Evolutionary conservation across 2,329 filamentous ascomycete genomes (phyloP).

Genomic region (Aspergillus cejpii): DNA sequence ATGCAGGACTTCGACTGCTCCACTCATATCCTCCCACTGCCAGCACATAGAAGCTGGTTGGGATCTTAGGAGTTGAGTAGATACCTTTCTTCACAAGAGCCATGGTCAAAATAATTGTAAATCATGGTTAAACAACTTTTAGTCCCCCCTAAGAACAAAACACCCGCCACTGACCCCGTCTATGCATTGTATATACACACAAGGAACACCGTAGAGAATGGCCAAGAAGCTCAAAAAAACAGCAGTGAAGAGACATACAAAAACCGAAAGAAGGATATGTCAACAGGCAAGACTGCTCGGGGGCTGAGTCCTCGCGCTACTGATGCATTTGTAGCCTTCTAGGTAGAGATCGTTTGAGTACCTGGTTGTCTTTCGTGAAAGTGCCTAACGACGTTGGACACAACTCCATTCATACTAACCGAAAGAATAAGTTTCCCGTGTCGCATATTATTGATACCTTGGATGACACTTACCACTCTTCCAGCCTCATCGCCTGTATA

Average conservation of each 20-base stretch:
- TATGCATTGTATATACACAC: no score
- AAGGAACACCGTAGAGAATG: no score
- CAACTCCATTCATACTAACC: constrained; percentile 53
- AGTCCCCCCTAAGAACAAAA: no score
- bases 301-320: no score
- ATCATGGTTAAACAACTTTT: no score
- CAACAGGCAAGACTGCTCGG: no score
- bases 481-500: constrained; percentile 95
- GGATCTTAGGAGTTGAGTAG: no score
- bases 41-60: no score
- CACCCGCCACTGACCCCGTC: no score
- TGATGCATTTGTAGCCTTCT: neutral
- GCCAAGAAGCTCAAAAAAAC: no score
- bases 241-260: no score
- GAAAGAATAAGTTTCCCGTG: neutral
- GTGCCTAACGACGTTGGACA: constrained; percentile 43
- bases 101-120: neutral
- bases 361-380: neutral
- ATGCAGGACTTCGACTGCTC: constrained; percentile 2
- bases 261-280: no score
- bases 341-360: neutral
- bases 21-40: constrained; percentile 5
- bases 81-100: neutral
- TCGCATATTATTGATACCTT: neutral
- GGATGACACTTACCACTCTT: constrained; percentile 61